phyloP scores from a whole-genome alignment of 192 early-diverging fungal genomes.

The Coemansia sp. region DNA sequence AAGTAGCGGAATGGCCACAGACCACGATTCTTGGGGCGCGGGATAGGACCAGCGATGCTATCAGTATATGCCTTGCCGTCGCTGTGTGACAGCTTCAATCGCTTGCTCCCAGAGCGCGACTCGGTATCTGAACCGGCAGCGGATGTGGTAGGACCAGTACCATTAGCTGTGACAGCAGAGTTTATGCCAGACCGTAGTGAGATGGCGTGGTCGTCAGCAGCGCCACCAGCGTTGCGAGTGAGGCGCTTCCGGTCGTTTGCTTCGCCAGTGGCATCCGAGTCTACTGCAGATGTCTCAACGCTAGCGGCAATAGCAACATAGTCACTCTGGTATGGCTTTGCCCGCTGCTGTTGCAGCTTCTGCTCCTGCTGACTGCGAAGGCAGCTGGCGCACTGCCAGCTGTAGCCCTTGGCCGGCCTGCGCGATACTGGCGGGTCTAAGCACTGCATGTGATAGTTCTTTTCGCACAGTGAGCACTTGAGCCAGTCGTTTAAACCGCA shows the following conservation, averaged over 20 bases:
- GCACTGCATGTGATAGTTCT: slow-evolving; percentile 80
- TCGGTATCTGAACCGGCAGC: slow-evolving; percentile 44
- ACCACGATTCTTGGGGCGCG: slow-evolving; percentile 47
- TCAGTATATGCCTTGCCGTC: slow-evolving; percentile 13
- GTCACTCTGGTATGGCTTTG: slow-evolving; percentile 7
- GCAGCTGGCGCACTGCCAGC: slow-evolving; percentile 83
- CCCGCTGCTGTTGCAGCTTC: slow-evolving; percentile 14
- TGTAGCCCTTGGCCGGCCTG: slow-evolving; percentile 84
- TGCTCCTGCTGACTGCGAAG: slow-evolving; percentile 39
- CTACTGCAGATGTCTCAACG: neutral
- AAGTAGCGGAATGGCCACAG: slow-evolving; percentile 92
- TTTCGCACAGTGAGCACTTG: slow-evolving; percentile 75
- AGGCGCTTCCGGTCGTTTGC: slow-evolving; percentile 32
- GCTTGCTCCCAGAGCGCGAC: slow-evolving; percentile 44
- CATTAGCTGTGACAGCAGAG: neutral
- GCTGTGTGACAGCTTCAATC: slow-evolving; percentile 36
- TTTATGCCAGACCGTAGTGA: slow-evolving; percentile 10
- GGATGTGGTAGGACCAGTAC: neutral
- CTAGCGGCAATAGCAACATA: neutral
- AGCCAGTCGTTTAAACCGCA: slow-evolving; percentile 66
- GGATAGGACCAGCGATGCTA: slow-evolving; percentile 22
- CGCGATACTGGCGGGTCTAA: slow-evolving; percentile 73
- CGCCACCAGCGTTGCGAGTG: slow-evolving; percentile 21
- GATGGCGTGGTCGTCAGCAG: slow-evolving; percentile 22
- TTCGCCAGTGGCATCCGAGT: slow-evolving; percentile 6